A percentile compares a stretch with the other conserved stretches of the same genome.
These are phyloP conservation scores for Irpex sp. DNA, from an alignment of 1,284 basidiomycete species.

Conservation along the genomic window DNA sequence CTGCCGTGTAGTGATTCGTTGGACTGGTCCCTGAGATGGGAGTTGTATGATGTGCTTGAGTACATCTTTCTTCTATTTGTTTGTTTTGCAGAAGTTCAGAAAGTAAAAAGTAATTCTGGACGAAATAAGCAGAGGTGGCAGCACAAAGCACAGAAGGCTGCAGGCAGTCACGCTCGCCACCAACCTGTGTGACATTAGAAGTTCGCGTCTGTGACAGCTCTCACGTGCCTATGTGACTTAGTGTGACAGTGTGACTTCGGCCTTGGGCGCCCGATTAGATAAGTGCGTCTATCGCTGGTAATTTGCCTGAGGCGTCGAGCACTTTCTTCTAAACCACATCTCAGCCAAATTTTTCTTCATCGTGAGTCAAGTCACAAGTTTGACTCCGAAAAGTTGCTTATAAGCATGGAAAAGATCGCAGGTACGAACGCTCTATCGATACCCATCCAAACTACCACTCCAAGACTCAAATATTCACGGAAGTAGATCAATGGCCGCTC, in stretches of 20 bases:
- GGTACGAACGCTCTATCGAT: neutral
- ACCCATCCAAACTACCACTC: neutral
- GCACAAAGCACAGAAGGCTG: neutral
- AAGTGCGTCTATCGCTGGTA: neutral
- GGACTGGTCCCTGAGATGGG: constrained; percentile 15
- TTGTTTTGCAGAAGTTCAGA: neutral
- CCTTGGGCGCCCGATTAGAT: constrained; percentile 25
- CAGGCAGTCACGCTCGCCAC: neutral
- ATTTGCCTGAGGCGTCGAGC: neutral
- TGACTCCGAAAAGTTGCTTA: constrained; percentile 1
- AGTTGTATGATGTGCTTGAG: constrained; percentile 29
- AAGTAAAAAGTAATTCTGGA: neutral
- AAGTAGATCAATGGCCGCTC: neutral
- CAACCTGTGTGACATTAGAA: neutral
- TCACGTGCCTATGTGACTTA: neutral
- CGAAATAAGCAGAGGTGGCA: neutral
- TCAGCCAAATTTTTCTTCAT: neutral
- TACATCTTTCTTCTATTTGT: constrained; percentile 12
- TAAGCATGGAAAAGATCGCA: neutral
- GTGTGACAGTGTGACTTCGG: neutral
- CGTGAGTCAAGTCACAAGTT: constrained; percentile 1
- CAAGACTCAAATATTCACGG: neutral
- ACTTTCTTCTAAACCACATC: neutral
- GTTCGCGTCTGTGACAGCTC: neutral
- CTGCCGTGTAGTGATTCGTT: constrained; percentile 26